These are phyloP conservation scores for Hypoxylon sp. DNA, from an alignment of 2,329 filamentous ascomycete species.

Conservation along the genomic window DNA sequence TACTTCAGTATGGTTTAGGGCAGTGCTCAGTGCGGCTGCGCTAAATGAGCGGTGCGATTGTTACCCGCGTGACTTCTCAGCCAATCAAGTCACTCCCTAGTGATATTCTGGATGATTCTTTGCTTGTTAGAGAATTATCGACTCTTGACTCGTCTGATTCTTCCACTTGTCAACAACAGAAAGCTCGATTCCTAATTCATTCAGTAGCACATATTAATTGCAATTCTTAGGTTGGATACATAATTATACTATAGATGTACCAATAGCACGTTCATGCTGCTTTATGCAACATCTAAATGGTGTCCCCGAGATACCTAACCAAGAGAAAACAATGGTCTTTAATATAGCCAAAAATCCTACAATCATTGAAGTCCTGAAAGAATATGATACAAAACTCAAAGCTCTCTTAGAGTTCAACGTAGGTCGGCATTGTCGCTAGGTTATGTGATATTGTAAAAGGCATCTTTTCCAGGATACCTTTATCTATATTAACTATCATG, in stretches of 20 bases:
- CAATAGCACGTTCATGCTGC: neutral
- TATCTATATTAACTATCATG: conserved; percentile 7
- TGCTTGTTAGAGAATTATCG: neutral
- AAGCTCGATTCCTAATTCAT: neutral
- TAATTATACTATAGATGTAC: neutral
- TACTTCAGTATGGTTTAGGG: neutral
- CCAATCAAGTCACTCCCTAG: conserved; percentile 29
- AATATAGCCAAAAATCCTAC: neutral
- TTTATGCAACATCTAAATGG: neutral
- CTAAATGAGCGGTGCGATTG: conserved; percentile 8
- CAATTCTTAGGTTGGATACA: neutral
- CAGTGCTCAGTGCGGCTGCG: neutral
- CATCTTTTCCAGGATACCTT: conserved; percentile 8
- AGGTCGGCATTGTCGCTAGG: conserved; percentile 2
- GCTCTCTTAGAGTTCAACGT: neutral
- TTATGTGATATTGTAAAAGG: neutral
- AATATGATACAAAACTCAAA: neutral
- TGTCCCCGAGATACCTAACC: neutral
- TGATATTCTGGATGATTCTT: conserved; percentile 38
- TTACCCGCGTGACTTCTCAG: conserved; percentile 18
- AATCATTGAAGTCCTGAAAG: neutral
- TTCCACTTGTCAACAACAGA: neutral
- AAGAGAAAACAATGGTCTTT: neutral
- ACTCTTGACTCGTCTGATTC: conserved; percentile 4
- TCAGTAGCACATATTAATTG: neutral